Evolutionary conservation across 371 early-diverging fungal species (phyloP).

Genomic region (Mucor indicus): DNA sequence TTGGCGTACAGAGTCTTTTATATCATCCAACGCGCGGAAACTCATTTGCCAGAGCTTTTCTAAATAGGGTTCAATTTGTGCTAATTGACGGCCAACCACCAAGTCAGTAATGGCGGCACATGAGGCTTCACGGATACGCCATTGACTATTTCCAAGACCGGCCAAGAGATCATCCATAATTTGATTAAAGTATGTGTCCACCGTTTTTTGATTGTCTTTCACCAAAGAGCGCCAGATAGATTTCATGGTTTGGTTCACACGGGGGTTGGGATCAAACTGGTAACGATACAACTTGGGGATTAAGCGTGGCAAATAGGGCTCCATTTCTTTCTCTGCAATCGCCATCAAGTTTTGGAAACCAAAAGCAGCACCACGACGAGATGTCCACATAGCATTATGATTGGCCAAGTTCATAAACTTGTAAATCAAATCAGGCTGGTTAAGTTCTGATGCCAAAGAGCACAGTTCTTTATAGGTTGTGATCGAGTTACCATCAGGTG

Average conservation of each 20-base stretch:
- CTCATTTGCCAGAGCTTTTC: conserved; percentile 85
- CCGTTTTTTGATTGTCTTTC: conserved; percentile 70
- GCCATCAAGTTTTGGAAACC: conserved; percentile 82
- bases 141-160: conserved; percentile 78
- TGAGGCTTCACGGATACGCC: conserved; percentile 85
- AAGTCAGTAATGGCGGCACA: conserved; percentile 77
- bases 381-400: conserved; percentile 87
- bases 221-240: conserved; percentile 86
- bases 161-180: conserved; percentile 78
- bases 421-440: conserved; percentile 93
- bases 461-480: conserved; percentile 85
- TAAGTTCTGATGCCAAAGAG: conserved; percentile 87
- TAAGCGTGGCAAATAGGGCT: conserved; percentile 71
- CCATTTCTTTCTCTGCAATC: conserved; percentile 75
- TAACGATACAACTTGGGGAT: conserved; percentile 84
- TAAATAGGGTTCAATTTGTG: conserved; percentile 70
- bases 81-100: conserved; percentile 67
- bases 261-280: conserved; percentile 86
- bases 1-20: conserved; percentile 87
- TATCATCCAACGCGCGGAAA: conserved; percentile 90
- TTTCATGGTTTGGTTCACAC: conserved; percentile 85
- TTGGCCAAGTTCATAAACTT: conserved; percentile 92
- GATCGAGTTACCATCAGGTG: conserved; percentile 81
- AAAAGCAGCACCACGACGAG: conserved; percentile 87
- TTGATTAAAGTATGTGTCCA: conserved; percentile 77